Evolutionary conservation across 2,329 filamentous ascomycete genomes (phyloP).

Genomic region (Periglandula ipomoeae): DNA sequence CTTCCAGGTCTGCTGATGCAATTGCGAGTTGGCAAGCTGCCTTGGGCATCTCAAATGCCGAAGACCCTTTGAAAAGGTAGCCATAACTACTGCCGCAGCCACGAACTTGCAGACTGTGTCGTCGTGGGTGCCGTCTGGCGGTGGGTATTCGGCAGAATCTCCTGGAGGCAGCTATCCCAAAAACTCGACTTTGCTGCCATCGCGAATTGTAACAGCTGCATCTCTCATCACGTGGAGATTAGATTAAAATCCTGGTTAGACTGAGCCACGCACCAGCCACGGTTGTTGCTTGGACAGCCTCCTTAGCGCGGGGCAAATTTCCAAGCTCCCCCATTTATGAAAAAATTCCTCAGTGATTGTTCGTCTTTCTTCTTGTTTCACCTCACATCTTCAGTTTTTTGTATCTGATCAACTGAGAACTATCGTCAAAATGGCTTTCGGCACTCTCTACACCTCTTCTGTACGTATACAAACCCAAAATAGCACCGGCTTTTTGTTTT

Average conservation of each 20-base stretch:
- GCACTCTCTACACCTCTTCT: constrained; percentile 86
- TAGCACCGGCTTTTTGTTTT: background rate
- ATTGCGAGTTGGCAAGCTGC: constrained; percentile 21
- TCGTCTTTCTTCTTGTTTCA: constrained; percentile 10
- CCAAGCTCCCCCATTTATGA: constrained; percentile 14
- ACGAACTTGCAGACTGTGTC: background rate
- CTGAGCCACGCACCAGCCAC: constrained; percentile 12
- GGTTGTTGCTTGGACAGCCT: constrained; percentile 11
- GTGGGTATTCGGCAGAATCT: background rate
- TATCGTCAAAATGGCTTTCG: constrained; percentile 76
- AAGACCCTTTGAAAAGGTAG: constrained; percentile 23
- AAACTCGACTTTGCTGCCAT: background rate
- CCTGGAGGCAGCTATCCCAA: background rate
- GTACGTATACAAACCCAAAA: constrained; percentile 40
- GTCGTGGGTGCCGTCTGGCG: background rate
- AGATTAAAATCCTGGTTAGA: constrained; percentile 8
- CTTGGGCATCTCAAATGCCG: constrained; percentile 27
- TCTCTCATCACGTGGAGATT: constrained; percentile 15
- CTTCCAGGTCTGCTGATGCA: constrained; percentile 17
- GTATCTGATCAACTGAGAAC: constrained; percentile 9
- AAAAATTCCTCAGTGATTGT: constrained; percentile 25
- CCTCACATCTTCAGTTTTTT: constrained; percentile 7
- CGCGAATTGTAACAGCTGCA: background rate
- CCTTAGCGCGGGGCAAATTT: constrained; percentile 24
- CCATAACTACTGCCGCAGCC: constrained; percentile 21